Evolutionary conservation across 345 rosid species (phyloP).

Genomic region (Eutrema japonicum): DNA sequence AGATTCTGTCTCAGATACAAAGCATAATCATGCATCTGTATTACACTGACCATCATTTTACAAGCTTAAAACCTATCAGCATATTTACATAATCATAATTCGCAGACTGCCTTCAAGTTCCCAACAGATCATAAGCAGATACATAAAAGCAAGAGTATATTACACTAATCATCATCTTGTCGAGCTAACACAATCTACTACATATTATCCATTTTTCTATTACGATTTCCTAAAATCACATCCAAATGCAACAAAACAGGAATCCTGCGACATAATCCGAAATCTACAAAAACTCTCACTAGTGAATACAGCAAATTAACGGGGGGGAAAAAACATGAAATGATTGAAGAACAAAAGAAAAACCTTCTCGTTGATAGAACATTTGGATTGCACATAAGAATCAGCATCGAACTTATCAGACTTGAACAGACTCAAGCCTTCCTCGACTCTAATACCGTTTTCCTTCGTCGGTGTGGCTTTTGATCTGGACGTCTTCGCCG

Average conservation of each 20-base stretch:
- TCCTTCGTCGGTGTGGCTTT: conserved; percentile 66
- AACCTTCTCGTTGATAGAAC: conserved; percentile 97
- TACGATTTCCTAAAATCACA: not conserved
- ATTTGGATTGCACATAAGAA: conserved; percentile 87
- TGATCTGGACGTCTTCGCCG: conserved; percentile 70
- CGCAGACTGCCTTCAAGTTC: not conserved
- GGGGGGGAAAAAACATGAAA: not conserved
- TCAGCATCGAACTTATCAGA: conserved; percentile 95
- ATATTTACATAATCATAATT: not conserved
- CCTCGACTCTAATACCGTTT: conserved; percentile 78
- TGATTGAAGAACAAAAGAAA: not conserved
- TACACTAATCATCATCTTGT: conserved; percentile 4
- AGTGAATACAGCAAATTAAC: not conserved
- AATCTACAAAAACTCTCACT: not conserved
- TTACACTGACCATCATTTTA: not conserved
- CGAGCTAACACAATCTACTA: conserved; percentile 16
- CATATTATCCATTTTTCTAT: not conserved
- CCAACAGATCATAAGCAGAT: not conserved
- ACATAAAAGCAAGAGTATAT: not conserved
- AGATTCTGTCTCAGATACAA: not conserved
- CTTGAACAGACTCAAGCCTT: conserved; percentile 83
- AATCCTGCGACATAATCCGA: not conserved
- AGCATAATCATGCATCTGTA: not conserved
- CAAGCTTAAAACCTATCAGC: not conserved
- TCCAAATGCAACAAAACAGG: not conserved